Percentiles rank a stretch among this genome's conserved stretches.
Conservation (phyloP, 2,329 filamentous ascomycete genomes). For the Graphiopsis chlorocephala region DNA sequence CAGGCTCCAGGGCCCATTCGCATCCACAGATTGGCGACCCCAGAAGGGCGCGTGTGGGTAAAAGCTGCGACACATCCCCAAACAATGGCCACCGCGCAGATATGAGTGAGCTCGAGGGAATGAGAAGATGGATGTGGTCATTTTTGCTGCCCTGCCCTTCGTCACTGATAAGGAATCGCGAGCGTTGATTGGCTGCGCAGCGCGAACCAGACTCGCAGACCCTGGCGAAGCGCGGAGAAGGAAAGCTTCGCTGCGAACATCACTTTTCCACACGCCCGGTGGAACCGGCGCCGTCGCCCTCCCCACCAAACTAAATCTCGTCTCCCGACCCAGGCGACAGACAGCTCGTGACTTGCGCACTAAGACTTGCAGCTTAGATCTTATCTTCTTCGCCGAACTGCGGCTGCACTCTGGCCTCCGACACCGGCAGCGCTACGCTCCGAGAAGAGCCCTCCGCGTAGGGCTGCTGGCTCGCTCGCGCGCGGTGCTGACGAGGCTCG, state of each 20-base stretch:
- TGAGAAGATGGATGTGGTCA: conserved; percentile 17
- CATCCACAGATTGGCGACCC: conserved; percentile 3
- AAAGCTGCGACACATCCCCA: not conserved
- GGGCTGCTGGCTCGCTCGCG: not conserved
- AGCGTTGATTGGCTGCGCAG: not conserved
- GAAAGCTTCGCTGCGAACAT: not conserved
- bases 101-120: conserved; percentile 4
- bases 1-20: not conserved
- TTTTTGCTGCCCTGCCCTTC: conserved; percentile 1
- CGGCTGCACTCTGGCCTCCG: not conserved
- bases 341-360: not conserved
- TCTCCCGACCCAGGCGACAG: not conserved
- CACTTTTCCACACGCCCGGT: not conserved
- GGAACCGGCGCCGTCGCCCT: not conserved
- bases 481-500: conserved; percentile 3
- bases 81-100: conserved; percentile 6
- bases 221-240: conserved; percentile 11
- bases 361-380: not conserved
- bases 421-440: conserved; percentile 3
- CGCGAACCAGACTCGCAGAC: not conserved
- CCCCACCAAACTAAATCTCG: conserved; percentile 2
- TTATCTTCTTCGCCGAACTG: conserved; percentile 4
- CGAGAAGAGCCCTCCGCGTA: not conserved
- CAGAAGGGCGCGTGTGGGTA: not conserved
- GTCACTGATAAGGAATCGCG: conserved; percentile 8